These are phyloP conservation scores for Fusarium burgessii DNA, from an alignment of 2,329 filamentous ascomycete genomes.

Conservation along the genomic window DNA sequence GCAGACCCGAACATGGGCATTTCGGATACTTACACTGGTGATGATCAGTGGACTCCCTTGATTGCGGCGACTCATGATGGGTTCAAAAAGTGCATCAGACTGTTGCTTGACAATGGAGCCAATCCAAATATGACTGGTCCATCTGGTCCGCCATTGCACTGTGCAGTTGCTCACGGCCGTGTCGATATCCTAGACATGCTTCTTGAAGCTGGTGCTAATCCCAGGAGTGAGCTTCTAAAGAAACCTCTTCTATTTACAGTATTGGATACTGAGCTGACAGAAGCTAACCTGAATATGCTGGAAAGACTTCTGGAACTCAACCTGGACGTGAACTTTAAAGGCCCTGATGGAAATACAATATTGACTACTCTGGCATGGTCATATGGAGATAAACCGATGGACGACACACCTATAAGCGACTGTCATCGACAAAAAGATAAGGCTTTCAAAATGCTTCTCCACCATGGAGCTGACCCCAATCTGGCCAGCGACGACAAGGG, in stretches of 20 bases:
- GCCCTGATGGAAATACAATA: fast-evolving
- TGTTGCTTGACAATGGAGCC: background rate
- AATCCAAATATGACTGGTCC: background rate
- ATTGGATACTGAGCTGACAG: fast-evolving
- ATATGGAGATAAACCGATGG: fast-evolving
- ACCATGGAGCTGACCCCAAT: background rate
- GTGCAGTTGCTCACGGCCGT: background rate
- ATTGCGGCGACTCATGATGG: background rate
- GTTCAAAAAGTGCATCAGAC: background rate
- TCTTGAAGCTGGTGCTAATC: background rate
- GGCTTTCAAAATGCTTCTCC: background rate
- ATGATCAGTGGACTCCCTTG: background rate
- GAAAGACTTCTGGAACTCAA: background rate
- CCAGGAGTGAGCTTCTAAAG: background rate
- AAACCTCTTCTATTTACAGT: background rate
- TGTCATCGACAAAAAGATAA: background rate
- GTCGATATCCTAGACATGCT: background rate
- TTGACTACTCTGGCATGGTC: background rate
- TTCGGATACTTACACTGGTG: fast-evolving
- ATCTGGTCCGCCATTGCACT: background rate
- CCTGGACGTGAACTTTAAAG: conserved; percentile 1
- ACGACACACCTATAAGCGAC: too few species aligned
- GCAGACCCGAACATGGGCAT: conserved; percentile 11
- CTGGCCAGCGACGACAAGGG: fast-evolving
- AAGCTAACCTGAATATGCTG: background rate